Percentiles rank a stretch among this genome's conserved stretches.
Conservation (phyloP, 768 basidiomycete species). For the Boletus rubroflammeus region DNA sequence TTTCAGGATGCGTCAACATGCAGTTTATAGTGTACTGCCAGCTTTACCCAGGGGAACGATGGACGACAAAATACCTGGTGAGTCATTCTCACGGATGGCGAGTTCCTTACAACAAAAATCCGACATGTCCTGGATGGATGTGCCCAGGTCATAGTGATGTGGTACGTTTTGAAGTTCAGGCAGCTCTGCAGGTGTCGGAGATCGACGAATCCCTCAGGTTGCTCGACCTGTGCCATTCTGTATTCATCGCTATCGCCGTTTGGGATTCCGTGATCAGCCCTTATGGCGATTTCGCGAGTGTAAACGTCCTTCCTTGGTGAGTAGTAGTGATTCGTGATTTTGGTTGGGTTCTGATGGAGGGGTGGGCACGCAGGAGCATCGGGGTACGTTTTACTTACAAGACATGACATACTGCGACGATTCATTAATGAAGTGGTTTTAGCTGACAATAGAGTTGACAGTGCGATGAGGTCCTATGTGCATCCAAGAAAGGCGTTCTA, state of each 20-base stretch:
- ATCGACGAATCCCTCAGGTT: constrained; percentile 9
- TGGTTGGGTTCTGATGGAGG: not conserved
- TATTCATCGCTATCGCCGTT: constrained; percentile 18
- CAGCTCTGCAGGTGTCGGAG: not conserved
- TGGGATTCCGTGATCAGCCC: constrained; percentile 20
- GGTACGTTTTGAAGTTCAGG: constrained; percentile 6
- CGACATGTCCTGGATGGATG: not conserved
- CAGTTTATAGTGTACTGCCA: constrained; percentile 27
- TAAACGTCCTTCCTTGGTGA: constrained; percentile 20
- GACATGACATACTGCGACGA: not conserved
- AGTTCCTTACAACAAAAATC: not conserved
- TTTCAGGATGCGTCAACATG: constrained; percentile 27
- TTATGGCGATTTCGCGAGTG: constrained; percentile 9
- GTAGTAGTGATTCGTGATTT: not conserved
- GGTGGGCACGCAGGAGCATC: constrained; percentile 15
- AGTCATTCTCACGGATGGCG: not conserved
- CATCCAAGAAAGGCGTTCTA: not conserved
- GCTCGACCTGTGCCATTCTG: constrained; percentile 24
- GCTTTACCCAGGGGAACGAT: constrained; percentile 13
- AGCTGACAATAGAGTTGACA: constrained; percentile 22
- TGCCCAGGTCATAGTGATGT: constrained; percentile 20
- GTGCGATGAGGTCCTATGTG: constrained; percentile 2
- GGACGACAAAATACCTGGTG: constrained; percentile 19
- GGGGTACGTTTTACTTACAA: constrained; percentile 13
- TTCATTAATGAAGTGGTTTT: not conserved